A percentile compares a stretch with the other conserved stretches of the same genome.
These are phyloP conservation scores for Flaveria sonorensis DNA, from an alignment of 129 eudicot species.

Conservation along the genomic window DNA sequence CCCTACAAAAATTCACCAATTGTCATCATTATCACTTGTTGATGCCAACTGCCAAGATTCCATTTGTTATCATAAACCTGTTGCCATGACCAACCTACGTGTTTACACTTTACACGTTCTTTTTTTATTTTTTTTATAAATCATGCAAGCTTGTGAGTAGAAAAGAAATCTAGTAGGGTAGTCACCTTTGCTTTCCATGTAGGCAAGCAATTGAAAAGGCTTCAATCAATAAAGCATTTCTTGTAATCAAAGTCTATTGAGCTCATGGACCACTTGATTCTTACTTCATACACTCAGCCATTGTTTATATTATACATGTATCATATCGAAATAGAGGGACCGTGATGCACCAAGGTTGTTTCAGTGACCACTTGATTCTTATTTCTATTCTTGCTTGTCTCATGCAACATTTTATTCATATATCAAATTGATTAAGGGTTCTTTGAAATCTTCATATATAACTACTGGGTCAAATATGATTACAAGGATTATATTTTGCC, in stretches of 20 bases:
- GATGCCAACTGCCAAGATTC: neutral
- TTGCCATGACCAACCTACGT: neutral
- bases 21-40: neutral
- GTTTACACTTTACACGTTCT: too few relatives aligned
- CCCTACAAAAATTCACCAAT: conserved; percentile 48
- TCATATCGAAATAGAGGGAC: conserved; percentile 22
- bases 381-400: neutral
- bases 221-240: conserved; percentile 29
- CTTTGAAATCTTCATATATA: neutral
- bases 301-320: conserved; percentile 2
- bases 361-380: conserved; percentile 11
- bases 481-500: neutral
- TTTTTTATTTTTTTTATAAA: neutral
- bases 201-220: conserved; percentile 35
- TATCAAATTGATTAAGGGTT: neutral
- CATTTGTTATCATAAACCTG: neutral
- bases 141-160: conserved; percentile 10
- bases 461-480: neutral
- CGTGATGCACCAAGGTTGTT: conserved; percentile 5
- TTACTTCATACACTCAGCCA: conserved; percentile 13
- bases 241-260: conserved; percentile 14
- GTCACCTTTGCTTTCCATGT: conserved; percentile 32
- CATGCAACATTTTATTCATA: conserved; percentile 2
- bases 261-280: conserved; percentile 38
- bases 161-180: conserved; percentile 19